A percentile compares a stretch with the other conserved stretches of the same genome.
These are phyloP conservation scores for Durotheca rogersii DNA, from an alignment of 495 filamentous ascomycete species.

Conservation along the genomic window DNA sequence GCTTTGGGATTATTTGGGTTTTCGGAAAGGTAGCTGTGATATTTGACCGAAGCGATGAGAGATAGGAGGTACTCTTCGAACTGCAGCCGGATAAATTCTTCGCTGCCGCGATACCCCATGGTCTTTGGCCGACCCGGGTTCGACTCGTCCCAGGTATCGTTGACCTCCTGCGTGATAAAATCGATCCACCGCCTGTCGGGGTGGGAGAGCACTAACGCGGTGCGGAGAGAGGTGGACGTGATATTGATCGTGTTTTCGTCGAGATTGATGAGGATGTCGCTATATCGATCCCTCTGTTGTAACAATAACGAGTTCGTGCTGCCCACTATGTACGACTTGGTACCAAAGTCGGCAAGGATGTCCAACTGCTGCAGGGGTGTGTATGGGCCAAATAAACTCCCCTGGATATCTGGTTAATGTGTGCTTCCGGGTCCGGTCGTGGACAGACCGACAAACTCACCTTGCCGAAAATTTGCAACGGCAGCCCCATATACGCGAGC, in stretches of 20 bases:
- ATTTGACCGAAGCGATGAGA: conserved; percentile 84
- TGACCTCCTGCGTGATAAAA: conserved; percentile 86
- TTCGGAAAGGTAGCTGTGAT: conserved; percentile 71
- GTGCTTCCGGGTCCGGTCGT: background rate
- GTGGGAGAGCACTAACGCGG: conserved; percentile 74
- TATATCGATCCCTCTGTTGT: conserved; percentile 95
- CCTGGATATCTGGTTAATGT: conserved; percentile 49
- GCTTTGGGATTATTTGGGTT: conserved; percentile 60
- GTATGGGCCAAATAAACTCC: conserved; percentile 94
- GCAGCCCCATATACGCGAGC: conserved; percentile 89
- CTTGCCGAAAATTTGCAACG: conserved; percentile 93
- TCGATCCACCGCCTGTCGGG: conserved; percentile 97
- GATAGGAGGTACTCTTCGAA: conserved; percentile 97
- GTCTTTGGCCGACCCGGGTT: conserved; percentile 88
- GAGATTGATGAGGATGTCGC: conserved; percentile 94
- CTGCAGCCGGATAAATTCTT: conserved; percentile 96
- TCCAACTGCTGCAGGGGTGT: conserved; percentile 96
- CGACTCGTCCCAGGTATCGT: conserved; percentile 92
- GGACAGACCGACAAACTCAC: conserved; percentile 45
- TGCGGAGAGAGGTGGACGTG: conserved; percentile 72
- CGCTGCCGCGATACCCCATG: conserved; percentile 91
- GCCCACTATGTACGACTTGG: conserved; percentile 95
- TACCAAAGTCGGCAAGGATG: conserved; percentile 87
- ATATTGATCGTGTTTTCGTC: conserved; percentile 88
- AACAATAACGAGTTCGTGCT: conserved; percentile 93